Evolutionary conservation across 257 asterid species (phyloP).

Genomic region (Voacanga thouarsii): DNA sequence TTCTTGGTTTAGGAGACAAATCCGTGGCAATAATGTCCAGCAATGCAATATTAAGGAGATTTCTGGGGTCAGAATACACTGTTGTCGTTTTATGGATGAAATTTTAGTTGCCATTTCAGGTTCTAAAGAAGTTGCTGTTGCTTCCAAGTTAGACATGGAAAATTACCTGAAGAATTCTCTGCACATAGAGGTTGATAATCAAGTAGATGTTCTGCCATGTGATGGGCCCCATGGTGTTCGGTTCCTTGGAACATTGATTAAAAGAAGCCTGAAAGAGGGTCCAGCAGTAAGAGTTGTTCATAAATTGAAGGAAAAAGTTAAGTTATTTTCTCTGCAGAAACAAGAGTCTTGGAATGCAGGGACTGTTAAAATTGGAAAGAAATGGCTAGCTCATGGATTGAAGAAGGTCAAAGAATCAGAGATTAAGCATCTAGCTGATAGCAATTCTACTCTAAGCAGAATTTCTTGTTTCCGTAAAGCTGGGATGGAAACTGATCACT

Average conservation of each 20-base stretch:
- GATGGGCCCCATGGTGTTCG: constrained; percentile 48
- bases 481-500: constrained; percentile 93
- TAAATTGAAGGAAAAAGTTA: constrained; percentile 77
- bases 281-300: constrained; percentile 73
- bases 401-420: constrained; percentile 94
- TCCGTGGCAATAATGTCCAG: constrained; percentile 31
- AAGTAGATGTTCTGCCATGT: constrained; percentile 47
- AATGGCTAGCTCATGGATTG: constrained; percentile 85
- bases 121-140: constrained; percentile 58
- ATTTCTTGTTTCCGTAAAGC: constrained; percentile 63
- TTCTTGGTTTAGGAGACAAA: constrained; percentile 90
- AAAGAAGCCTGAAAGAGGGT: constrained; percentile 52
- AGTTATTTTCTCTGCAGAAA: constrained; percentile 63
- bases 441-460: constrained; percentile 49
- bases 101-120: constrained; percentile 72
- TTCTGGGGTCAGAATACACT: constrained; percentile 54
- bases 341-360: constrained; percentile 77
- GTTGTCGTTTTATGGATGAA: constrained; percentile 95
- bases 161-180: constrained; percentile 55
- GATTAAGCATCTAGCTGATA: constrained; percentile 64
- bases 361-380: constrained; percentile 70
- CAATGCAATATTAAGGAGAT: constrained; percentile 26
- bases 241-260: constrained; percentile 70
- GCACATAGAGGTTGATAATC: constrained; percentile 47
- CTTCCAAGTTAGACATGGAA: constrained; percentile 59